Percentiles rank a stretch among this genome's conserved stretches.
Evolutionary conservation across 2,329 filamentous ascomycete genomes (phyloP).

Genomic region (Fusarium clavum): DNA sequence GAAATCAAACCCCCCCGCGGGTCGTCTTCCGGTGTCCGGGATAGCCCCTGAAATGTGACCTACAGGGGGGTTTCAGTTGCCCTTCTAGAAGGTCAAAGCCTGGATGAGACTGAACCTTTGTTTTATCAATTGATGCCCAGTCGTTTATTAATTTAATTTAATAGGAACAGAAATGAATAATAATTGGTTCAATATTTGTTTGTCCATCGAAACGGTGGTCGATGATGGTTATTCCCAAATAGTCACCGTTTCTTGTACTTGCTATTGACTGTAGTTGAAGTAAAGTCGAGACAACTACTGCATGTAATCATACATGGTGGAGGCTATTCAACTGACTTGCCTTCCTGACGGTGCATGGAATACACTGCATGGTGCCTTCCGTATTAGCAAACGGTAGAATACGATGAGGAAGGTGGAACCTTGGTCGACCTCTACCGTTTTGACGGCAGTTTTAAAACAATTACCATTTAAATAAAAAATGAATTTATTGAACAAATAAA

Average conservation of each 20-base stretch:
- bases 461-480: not conserved
- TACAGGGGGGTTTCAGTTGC: conserved; percentile 21
- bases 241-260: conserved; percentile 31
- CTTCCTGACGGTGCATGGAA: not conserved
- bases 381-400: not conserved
- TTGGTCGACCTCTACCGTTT: conserved; percentile 15
- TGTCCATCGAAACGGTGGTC: conserved; percentile 33
- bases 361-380: not conserved
- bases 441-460: not conserved
- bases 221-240: conserved; percentile 22
- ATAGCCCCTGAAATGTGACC: conserved; percentile 35
- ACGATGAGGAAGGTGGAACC: not conserved
- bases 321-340: not conserved
- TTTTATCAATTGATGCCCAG: conserved; percentile 22
- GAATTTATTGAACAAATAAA: not conserved
- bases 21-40: conserved; percentile 38
- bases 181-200: conserved; percentile 27
- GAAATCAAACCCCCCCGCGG: conserved; percentile 26
- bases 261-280: not conserved
- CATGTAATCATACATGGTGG: not conserved
- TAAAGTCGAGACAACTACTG: too few species aligned
- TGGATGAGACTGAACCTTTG: conserved; percentile 18
- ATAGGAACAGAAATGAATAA: conserved; percentile 2
- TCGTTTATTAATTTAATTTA: conserved; percentile 31
- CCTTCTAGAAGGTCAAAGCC: conserved; percentile 45